Evolutionary conservation across 805 yeast species (phyloP), one percentile per base, ranked within the genome.

Genomic region (Suhomyces vadensis): DNA sequence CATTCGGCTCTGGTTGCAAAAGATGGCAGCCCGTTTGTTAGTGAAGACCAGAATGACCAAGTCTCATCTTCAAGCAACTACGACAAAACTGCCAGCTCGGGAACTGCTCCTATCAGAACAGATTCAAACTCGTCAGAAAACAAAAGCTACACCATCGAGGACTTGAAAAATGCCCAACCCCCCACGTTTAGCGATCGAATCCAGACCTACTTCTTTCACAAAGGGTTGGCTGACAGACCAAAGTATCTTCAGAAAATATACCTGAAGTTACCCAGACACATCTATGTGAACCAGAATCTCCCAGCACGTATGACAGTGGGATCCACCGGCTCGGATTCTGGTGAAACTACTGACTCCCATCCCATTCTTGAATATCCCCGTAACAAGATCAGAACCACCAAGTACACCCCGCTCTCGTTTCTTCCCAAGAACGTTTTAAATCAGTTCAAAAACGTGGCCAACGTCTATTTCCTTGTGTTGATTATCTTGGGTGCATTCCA

Each of bases 371-470:
- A 47, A 3, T 80, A 74, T 52, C 75, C 81, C 5, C 60, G 83
- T 54, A 81, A 81, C 57, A 81, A 80, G 58, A 76, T 81, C 45
- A 71, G 83, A 62, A 80, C 85, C 8, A 79, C 85, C 4, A 81
- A 79, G 59, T 81, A 81, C 55, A 80, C 85, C 6, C 82, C 84
- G 6, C 47, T 79, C 36, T 64, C 78, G 19, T 81, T 81, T 49
- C 49, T 81, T 21, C 85, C 85, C 10, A 79, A 77, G 58, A 80
- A 81, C 53, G 56, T 81, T 27, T 49, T 71, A 23, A 67, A 69
- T 43, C 85, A 81, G 56, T 81, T 81, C 56, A 69, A 72, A 14
- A 81, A 81, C 53, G 74, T 79, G 46, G 86, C 86, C 42, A 81
- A 81, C 58, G 53, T 68, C n/a, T 81, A 81, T 57, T 81, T 81